These are phyloP conservation scores for Pseudocercospora crystallina DNA, from an alignment of 2,329 filamentous ascomycete genomes.

Conservation along the genomic window DNA sequence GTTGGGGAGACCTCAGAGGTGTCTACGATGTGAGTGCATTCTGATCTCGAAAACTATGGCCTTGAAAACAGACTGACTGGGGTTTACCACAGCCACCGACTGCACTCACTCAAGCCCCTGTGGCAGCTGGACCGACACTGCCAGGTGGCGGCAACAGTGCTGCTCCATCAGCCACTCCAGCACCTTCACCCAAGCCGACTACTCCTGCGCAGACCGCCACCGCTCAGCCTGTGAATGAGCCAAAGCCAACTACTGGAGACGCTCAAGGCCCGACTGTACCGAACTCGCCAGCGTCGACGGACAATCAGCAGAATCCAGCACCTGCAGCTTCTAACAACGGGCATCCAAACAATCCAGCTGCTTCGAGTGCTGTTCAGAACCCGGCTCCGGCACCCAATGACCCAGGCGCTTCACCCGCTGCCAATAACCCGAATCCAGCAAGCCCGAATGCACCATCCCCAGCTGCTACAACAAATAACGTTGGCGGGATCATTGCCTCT, in stretches of 20 bases:
- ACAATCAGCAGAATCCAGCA: no score
- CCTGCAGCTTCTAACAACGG: no score
- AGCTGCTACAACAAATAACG: not conserved
- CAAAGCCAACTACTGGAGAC: not conserved
- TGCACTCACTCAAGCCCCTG: constrained; percentile 2
- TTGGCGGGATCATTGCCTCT: not conserved
- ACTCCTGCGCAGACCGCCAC: not conserved
- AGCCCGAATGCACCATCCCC: no score
- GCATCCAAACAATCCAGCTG: no score
- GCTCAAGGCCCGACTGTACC: not conserved
- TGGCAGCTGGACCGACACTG: constrained; percentile 1
- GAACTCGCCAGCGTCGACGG: not conserved
- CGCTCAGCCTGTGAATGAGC: not conserved
- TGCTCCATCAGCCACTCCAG: not conserved
- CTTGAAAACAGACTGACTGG: no score
- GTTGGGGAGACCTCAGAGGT: constrained; percentile 21
- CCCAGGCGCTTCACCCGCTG: not conserved
- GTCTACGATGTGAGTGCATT: constrained; percentile 14
- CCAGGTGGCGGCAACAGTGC: not conserved
- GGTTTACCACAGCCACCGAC: constrained; percentile 6
- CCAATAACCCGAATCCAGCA: no score
- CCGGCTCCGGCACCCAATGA: not conserved
- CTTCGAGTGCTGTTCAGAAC: no score
- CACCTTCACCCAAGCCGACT: not conserved
- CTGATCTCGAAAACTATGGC: no score